These are phyloP conservation scores for Beauveria asiatica DNA, from an alignment of 2,329 filamentous ascomycete genomes.

Conservation along the genomic window DNA sequence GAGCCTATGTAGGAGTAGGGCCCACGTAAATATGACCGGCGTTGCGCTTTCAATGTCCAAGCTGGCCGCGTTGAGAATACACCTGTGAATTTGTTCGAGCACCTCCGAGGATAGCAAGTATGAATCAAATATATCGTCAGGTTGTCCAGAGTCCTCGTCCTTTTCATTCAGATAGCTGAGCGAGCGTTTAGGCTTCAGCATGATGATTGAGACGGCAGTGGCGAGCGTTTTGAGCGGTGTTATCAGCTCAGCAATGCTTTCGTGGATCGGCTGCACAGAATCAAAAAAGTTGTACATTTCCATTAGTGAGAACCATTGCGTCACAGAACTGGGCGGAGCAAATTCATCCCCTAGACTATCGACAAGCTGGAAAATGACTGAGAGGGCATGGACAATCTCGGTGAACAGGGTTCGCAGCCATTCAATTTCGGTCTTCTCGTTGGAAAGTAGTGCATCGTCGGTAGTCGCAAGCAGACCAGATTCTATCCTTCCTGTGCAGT, in stretches of 20 bases:
- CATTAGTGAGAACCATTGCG: constrained; percentile 70
- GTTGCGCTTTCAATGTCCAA: constrained; percentile 53
- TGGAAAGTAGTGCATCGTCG: constrained; percentile 38
- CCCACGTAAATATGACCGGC: constrained; percentile 75
- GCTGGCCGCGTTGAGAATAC: constrained; percentile 54
- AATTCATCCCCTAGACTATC: constrained; percentile 48
- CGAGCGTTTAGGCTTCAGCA: constrained; percentile 58
- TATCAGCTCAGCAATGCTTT: constrained; percentile 41
- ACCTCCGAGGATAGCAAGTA: constrained; percentile 65
- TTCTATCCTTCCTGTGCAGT: constrained; percentile 41
- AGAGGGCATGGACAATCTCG: constrained; percentile 66
- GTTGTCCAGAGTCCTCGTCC: constrained; percentile 27
- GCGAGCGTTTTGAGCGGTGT: constrained; percentile 61
- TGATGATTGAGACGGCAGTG: constrained; percentile 59
- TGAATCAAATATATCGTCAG: constrained; percentile 33
- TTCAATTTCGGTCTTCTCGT: constrained; percentile 45
- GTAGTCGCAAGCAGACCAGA: constrained; percentile 42
- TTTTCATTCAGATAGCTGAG: constrained; percentile 33
- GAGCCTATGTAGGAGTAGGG: constrained; percentile 63
- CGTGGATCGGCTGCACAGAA: constrained; percentile 38
- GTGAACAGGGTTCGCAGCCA: constrained; percentile 58
- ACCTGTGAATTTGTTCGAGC: constrained; percentile 63
- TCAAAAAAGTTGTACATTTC: constrained; percentile 61
- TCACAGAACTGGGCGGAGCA: constrained; percentile 48
- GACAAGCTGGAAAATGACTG: constrained; percentile 64